Evolutionary conservation across 2,329 filamentous ascomycete species (phyloP), one percentile per base, ranked within the genome.

Genomic region (Cordyceps tenuipes): DNA sequence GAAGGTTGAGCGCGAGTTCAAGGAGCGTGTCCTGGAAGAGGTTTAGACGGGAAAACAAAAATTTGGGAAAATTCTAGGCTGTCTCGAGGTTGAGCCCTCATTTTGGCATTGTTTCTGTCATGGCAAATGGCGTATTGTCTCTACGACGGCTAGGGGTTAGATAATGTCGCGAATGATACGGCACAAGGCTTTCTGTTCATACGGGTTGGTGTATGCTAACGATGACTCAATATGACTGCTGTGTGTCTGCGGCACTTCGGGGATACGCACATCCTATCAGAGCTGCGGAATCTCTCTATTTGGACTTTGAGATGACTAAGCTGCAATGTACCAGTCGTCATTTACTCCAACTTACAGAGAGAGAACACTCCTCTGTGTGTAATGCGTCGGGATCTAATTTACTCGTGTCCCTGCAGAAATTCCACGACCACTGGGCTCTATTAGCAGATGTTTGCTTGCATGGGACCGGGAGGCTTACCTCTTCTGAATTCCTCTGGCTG

Each of bases 1-100:
- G 81, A 97, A 97, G 90, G 90, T 95, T 69, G 94, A 97, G 86
- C 84, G 91, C 75, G 93, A 99, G 82, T 99, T 97, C 89, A 96
- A 97, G 90, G 93, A 99, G 87, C 85, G 84, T 73, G 91, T 97
- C 73, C 85, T 97, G 71, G 90, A 96, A 77, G 86, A 85, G 77
- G 94, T 97, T 80, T 97, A 91, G 91, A 82, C 72, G 64, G 63
- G 66, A 60, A 58, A 47, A 46, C 9, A 53, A 59, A 23, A 23
- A 48, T 61, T 21, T 62, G 57, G 60, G 59, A 62, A 64, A 57
- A 62, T 49, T 59, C 15, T 46, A 59, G 46, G 50, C 56, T 53
- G 50, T 49, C 54, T 23, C 31, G 46, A 59, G 56, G 56, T 31
- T 17, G 21, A 41, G 29, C 6, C 54, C 39, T 48, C 49, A 46